Conservation (phyloP, 2,329 filamentous ascomycete species). For the Purpureocillium takamizusanense region DNA sequence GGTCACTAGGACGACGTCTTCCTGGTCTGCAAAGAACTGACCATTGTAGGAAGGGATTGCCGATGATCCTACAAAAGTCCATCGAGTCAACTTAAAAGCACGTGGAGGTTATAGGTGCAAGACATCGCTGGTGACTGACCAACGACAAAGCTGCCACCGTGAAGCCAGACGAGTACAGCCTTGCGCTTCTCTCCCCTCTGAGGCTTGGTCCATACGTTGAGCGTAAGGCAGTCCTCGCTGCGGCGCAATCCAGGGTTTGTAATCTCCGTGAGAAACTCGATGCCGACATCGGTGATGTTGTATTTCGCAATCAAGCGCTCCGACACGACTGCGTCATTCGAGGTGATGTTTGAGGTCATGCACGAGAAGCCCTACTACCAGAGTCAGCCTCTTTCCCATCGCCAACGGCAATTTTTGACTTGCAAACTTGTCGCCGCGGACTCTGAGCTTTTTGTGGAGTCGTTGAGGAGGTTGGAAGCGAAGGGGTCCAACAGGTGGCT, state of each 20-base stretch:
- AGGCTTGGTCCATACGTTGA: slow-evolving; percentile 29
- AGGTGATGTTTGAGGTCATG: slow-evolving; percentile 2
- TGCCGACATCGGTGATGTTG: slow-evolving; percentile 11
- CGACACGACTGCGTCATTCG: slow-evolving; percentile 20
- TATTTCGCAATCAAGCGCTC: slow-evolving; percentile 12
- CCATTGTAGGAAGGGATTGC: slow-evolving; percentile 27
- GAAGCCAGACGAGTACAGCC: slow-evolving; percentile 29
- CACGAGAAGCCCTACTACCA: no score
- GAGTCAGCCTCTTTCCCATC: slow-evolving; percentile 10
- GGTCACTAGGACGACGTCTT: slow-evolving; percentile 36
- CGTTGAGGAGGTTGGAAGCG: slow-evolving; percentile 26
- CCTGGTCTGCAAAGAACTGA: slow-evolving; percentile 28
- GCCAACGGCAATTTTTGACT: not conserved
- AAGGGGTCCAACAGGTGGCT: slow-evolving; percentile 24
- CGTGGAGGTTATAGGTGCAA: slow-evolving; percentile 2
- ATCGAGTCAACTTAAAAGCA: no score
- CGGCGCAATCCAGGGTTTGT: slow-evolving; percentile 3
- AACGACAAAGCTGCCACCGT: slow-evolving; percentile 19
- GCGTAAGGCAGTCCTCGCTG: slow-evolving; percentile 26
- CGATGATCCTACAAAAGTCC: no score
- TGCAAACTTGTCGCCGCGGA: no score
- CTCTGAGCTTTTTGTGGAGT: slow-evolving; percentile 6
- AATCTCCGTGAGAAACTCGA: no score
- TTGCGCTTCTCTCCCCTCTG: slow-evolving; percentile 9
- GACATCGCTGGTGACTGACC: not conserved